A percentile compares a stretch with the other conserved stretches of the same genome.
phyloP scores from a whole-genome alignment of 495 filamentous ascomycete genomes.

The Talaromyces nanjingensis region DNA sequence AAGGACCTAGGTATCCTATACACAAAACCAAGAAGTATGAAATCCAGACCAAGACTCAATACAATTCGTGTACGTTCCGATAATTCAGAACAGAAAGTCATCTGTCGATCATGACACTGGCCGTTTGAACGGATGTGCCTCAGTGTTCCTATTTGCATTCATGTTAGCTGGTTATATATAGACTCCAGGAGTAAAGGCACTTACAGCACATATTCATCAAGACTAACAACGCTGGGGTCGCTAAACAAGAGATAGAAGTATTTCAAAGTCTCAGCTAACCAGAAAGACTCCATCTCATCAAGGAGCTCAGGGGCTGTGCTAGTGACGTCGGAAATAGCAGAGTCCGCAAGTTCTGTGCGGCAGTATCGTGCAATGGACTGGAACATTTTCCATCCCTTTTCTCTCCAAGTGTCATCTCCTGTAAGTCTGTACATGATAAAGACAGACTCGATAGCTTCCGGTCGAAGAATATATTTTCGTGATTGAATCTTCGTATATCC shows the following conservation, averaged over 20 bases:
- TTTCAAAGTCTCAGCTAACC: slow-evolving; percentile 71
- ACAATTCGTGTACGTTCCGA: background rate
- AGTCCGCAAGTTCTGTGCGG: slow-evolving; percentile 57
- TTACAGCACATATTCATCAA: slow-evolving; percentile 80
- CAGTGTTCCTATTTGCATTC: slow-evolving; percentile 38
- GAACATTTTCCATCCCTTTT: slow-evolving; percentile 90
- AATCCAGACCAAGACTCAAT: background rate
- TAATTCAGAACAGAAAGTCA: background rate
- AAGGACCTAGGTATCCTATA: background rate
- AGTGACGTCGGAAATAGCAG: slow-evolving; percentile 71
- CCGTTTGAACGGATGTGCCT: slow-evolving; percentile 48
- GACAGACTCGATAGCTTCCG: slow-evolving; percentile 90
- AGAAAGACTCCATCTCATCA: slow-evolving; percentile 54
- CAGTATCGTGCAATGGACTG: slow-evolving; percentile 62
- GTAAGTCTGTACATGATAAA: slow-evolving; percentile 95
- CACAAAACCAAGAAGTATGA: background rate
- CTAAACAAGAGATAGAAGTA: slow-evolving; percentile 75
- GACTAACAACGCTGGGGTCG: slow-evolving; percentile 60
- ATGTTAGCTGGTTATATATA: slow-evolving; percentile 9
- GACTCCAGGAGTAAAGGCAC: slow-evolving; percentile 10
- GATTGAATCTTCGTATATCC: slow-evolving; percentile 57
- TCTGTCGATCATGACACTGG: slow-evolving; percentile 21
- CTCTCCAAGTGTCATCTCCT: slow-evolving; percentile 70
- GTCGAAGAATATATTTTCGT: slow-evolving; percentile 72
- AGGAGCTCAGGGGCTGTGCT: slow-evolving; percentile 27